Conservation (phyloP, 2,329 filamentous ascomycete species). For the Sphaceloma murrayae region DNA sequence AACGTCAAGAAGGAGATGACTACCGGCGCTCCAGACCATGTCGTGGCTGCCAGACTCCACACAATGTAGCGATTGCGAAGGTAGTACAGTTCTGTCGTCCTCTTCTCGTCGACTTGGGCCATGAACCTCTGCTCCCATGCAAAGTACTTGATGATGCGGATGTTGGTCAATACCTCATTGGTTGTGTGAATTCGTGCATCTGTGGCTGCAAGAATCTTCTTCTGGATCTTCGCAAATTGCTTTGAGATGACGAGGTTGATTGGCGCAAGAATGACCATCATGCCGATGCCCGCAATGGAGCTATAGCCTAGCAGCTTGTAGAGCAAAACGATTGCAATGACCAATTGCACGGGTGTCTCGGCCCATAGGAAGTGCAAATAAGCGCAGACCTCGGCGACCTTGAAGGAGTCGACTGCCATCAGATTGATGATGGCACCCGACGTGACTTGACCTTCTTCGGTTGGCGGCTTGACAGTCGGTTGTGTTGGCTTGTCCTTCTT, state of each 20-base stretch:
- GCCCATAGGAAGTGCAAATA: slow-evolving; percentile 96
- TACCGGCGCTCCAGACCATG: slow-evolving; percentile 93
- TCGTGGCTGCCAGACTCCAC: slow-evolving; percentile 83
- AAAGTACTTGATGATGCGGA: slow-evolving; percentile 98
- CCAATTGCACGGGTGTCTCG: slow-evolving; percentile 76
- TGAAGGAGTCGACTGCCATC: slow-evolving; percentile 99
- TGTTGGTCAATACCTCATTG: slow-evolving; percentile 94
- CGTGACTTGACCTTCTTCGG: slow-evolving; percentile 62
- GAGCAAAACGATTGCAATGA: slow-evolving; percentile 69
- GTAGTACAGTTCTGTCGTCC: slow-evolving; percentile 64
- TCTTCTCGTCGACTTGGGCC: slow-evolving; percentile 79
- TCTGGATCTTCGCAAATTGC: slow-evolving; percentile 77
- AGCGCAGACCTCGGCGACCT: slow-evolving; percentile 86
- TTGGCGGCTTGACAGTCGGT: slow-evolving; percentile 27
- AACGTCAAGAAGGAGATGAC: slow-evolving; percentile 96
- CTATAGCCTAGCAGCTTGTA: slow-evolving; percentile 87
- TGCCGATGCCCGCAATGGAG: slow-evolving; percentile 81
- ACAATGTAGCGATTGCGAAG: slow-evolving; percentile 76
- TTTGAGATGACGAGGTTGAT: slow-evolving; percentile 83
- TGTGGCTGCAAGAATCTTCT: slow-evolving; percentile 82
- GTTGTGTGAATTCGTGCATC: slow-evolving; percentile 94
- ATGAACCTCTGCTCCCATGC: slow-evolving; percentile 94
- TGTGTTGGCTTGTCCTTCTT: slow-evolving; percentile 40
- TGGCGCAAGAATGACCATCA: slow-evolving; percentile 82
- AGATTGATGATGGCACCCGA: slow-evolving; percentile 98